Base-by-base conservation (phyloP, 2,329 filamentous ascomycete genomes). In the Exophiala lecanii-corni region DNA sequence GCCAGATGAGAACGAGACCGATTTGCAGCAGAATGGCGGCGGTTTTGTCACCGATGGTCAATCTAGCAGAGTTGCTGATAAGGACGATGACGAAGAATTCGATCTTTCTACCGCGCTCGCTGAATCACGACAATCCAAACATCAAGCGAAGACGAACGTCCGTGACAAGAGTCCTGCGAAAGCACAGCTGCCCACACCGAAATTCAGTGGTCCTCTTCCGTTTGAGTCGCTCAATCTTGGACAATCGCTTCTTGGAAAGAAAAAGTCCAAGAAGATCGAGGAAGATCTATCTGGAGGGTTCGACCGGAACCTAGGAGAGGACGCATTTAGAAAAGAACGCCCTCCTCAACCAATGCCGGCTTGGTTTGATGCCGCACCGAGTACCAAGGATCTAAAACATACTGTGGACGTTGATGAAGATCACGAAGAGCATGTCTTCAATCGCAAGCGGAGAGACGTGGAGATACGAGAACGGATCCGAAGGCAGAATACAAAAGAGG, bases 221-320 rank as follows among this genome's bases (percentile, higher is more conserved):
- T 98, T 98, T 58, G 89, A 95, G 55, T 91, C 75, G 38, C 67
- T 83, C 5, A 75, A 88, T 58, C 73, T 95, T 1, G 80, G 84
- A 33, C 81, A 78, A 39, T 82, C 78, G 25, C 63, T 70, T 9
- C 61, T 69, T 10, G 70, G 67, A 19, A 74, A 66, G 61, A 75
- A 70, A 62, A 76, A 70, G 55, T 73, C 67, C 68, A 69, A 69
- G 57, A 72, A 64, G 52, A 67, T 68, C 39, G 66, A 76, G 44
- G 69, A 75, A 39, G 74, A 77, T 4, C 62, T 69, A 47, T 75
- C 78, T 26, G 83, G 83, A 16, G 84, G 83, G 0, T 87, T 89
- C 55, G 75, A 83, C 42, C 77, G 70, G 51, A 71, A 73, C 16
- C 44, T 55, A 15, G 50, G 53, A 32, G 50, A 55, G 20, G 53